Percentiles rank a stretch among this genome's conserved stretches.
These are phyloP conservation scores for Blastobotrys muscicola DNA, from an alignment of 805 yeast genomes.

Conservation along the genomic window DNA sequence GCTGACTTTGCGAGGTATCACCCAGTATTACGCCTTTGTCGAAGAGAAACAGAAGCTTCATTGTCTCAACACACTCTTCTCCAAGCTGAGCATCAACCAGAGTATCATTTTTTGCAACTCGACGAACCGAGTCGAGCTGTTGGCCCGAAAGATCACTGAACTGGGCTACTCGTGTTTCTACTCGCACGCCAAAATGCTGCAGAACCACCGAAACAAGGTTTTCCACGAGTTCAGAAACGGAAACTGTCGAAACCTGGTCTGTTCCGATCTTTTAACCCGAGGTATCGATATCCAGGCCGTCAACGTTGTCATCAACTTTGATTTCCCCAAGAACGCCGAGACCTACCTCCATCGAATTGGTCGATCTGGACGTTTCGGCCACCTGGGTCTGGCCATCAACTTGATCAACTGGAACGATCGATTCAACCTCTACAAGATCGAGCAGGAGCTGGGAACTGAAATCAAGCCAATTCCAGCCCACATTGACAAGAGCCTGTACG, in stretches of 20 bases:
- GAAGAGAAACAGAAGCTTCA: constrained; percentile 94
- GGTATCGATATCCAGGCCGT: constrained; percentile 99
- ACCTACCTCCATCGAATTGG: constrained; percentile 97
- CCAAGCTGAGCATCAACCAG: constrained; percentile 91
- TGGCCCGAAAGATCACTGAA: constrained; percentile 94
- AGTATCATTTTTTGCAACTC: constrained; percentile 96
- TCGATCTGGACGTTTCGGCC: constrained; percentile 98
- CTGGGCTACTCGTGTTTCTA: constrained; percentile 94
- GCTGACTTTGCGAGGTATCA: constrained; percentile 88
- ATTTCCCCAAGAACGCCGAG: constrained; percentile 96
- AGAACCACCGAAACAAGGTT: constrained; percentile 91
- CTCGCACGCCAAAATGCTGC: constrained; percentile 97
- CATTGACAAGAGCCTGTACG: constrained; percentile 83
- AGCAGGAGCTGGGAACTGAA: constrained; percentile 95
- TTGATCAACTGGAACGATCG: constrained; percentile 95
- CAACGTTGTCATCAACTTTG: constrained; percentile 94
- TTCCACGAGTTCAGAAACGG: constrained; percentile 99
- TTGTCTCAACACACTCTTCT: constrained; percentile 88
- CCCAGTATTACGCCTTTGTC: constrained; percentile 97
- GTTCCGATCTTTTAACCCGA: constrained; percentile 92
- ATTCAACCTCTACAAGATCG: constrained; percentile 85
- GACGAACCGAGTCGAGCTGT: constrained; percentile 87
- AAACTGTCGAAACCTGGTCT: constrained; percentile 90
- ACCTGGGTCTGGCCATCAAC: constrained; percentile 94
- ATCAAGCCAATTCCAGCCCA: constrained; percentile 94